Conservation (phyloP, 805 yeast species). For the Torulaspora maleeae region DNA sequence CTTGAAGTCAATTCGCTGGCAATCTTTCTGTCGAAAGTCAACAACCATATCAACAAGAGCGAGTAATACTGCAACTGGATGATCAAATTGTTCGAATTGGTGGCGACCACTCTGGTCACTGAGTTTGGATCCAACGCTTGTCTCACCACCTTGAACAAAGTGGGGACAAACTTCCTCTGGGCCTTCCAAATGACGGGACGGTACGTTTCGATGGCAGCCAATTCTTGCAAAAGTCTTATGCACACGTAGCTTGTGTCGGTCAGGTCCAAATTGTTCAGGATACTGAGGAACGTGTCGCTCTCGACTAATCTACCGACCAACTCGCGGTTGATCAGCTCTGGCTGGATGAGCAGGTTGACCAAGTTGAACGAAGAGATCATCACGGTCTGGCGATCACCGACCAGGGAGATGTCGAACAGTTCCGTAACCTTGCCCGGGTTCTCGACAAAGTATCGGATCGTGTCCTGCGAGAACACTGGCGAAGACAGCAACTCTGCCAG, state of each 20-base stretch:
- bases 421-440: slow-evolving; percentile 21
- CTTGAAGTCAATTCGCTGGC: slow-evolving; percentile 49
- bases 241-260: slow-evolving; percentile 33
- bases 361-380: slow-evolving; percentile 32
- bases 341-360: slow-evolving; percentile 32
- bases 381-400: slow-evolving; percentile 30
- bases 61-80: slow-evolving; percentile 82
- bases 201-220: slow-evolving; percentile 28
- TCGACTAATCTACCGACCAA: slow-evolving; percentile 21
- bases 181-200: slow-evolving; percentile 27
- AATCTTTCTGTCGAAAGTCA: slow-evolving; percentile 62
- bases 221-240: slow-evolving; percentile 33
- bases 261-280: slow-evolving; percentile 26
- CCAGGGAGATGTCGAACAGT: slow-evolving; percentile 26
- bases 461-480: slow-evolving; percentile 17
- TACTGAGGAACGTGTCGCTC: slow-evolving; percentile 22
- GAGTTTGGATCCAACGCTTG: slow-evolving; percentile 33
- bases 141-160: slow-evolving; percentile 45
- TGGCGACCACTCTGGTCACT: slow-evolving; percentile 32
- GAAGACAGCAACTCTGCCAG: slow-evolving; percentile 31
- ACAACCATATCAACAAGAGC: slow-evolving; percentile 75
- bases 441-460: slow-evolving; percentile 22
- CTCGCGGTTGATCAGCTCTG: slow-evolving; percentile 16
- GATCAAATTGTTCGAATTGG: slow-evolving; percentile 42
- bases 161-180: slow-evolving; percentile 44